These are phyloP conservation scores for Ophiostoma triangulosporum DNA, from an alignment of 2,329 filamentous ascomycete genomes.

Conservation along the genomic window DNA sequence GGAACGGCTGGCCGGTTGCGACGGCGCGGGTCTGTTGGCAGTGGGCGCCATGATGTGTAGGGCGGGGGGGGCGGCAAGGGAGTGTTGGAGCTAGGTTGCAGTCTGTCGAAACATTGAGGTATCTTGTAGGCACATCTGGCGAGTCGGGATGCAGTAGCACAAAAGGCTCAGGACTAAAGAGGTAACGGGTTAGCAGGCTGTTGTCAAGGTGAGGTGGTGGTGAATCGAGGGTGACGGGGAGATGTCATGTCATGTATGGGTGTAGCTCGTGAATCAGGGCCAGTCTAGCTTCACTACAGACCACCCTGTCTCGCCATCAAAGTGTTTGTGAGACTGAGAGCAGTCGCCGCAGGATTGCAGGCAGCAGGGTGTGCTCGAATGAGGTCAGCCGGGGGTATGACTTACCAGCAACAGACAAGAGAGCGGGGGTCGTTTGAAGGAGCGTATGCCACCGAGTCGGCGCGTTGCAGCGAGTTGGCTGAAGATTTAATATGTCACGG, in stretches of 20 bases:
- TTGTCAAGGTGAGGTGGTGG: not conserved
- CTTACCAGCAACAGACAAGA: no score
- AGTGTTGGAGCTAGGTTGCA: not conserved
- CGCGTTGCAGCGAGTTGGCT: not conserved
- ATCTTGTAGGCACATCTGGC: not conserved
- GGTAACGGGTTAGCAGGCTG: not conserved
- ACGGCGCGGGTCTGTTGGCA: slow-evolving; percentile 4
- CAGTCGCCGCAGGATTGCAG: no score
- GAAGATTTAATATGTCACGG: no score
- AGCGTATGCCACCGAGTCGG: not conserved
- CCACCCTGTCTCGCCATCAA: no score
- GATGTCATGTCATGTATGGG: no score
- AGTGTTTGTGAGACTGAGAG: no score
- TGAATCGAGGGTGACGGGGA: no score
- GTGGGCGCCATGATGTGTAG: slow-evolving; percentile 7
- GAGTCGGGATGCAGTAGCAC: not conserved
- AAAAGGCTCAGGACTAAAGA: not conserved
- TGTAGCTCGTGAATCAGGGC: no score
- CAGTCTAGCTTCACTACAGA: no score
- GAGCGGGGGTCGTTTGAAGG: not conserved
- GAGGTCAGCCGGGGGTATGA: no score
- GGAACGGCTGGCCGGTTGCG: slow-evolving; percentile 5
- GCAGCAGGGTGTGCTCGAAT: no score
- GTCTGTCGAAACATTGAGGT: slow-evolving; percentile 1
- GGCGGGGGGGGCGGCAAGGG: not conserved